Conservation (phyloP, 2,329 filamentous ascomycete species). For the Seiridium unicorne region DNA sequence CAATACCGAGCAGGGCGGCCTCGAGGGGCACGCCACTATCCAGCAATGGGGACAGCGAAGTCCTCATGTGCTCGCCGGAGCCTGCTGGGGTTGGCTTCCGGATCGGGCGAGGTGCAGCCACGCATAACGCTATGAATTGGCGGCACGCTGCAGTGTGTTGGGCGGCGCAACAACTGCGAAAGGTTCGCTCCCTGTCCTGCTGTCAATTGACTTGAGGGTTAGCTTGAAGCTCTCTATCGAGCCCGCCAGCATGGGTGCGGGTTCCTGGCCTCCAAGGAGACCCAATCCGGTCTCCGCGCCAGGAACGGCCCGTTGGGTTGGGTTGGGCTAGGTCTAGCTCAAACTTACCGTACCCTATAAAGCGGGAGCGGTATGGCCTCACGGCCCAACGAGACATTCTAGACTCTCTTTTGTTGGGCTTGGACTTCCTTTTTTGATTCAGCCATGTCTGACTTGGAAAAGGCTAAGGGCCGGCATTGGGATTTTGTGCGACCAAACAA, state of each 20-base stretch:
- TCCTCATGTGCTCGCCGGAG: not conserved
- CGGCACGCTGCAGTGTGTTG: not conserved
- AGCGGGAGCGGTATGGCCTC: not conserved
- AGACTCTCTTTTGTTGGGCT: not conserved
- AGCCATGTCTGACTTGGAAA: not conserved
- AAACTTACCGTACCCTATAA: not conserved
- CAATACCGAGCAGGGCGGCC: not conserved
- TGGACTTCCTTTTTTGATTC: not conserved
- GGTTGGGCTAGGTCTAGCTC: not conserved
- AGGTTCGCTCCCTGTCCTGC: not conserved
- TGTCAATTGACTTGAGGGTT: not conserved
- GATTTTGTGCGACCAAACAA: not conserved
- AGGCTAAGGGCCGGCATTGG: not conserved
- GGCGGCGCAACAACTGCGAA: not conserved
- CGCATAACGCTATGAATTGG: not conserved
- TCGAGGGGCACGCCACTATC: not conserved
- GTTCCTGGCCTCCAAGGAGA: not conserved
- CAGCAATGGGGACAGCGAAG: not conserved
- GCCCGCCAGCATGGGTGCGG: not conserved
- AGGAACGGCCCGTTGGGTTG: conserved; percentile 5
- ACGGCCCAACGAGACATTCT: not conserved
- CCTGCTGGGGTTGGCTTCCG: not conserved
- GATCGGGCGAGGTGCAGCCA: not conserved
- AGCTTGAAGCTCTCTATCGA: not conserved
- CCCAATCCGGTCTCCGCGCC: not conserved